Evolutionary conservation across 2,329 filamentous ascomycete genomes (phyloP), one percentile per base, ranked within the genome.

Genomic region (Cladosporium velox): DNA sequence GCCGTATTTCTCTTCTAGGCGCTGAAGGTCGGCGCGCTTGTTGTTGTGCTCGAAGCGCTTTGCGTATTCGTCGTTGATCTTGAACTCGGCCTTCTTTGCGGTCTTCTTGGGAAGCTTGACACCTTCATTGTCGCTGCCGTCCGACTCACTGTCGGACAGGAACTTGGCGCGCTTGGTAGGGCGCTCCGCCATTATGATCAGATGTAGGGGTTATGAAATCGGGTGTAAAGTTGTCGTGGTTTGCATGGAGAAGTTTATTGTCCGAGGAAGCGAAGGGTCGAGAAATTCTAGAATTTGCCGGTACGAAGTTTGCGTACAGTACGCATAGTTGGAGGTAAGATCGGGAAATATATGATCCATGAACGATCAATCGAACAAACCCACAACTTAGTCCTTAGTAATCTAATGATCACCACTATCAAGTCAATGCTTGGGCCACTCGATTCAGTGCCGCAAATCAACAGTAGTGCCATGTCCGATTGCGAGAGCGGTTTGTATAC

Each of bases 11-110:
- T 97, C 91, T 79, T 98, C 93, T 76, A 98, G 78, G 75, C 86
- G 85, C 18, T 93, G 89, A 69, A 88, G 82, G 77, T 99, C 95
- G 76, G 96, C 93, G 66, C 94, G 87, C 82, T 97, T 97, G 83
- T 98, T 97, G 81, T 99, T 99, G 81, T 98, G 86, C 78, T 99
- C 95, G 73, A 97, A 98, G 49, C 92, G 86, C 71, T 87, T 88
- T 52, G 95, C 95, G 78, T 90, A 99, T 62, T 96, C 92, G 77
- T 93, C 84, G 79, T 99, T 98, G 79, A 99, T 89, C 77, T 91
- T 93, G 77, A 98, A 73, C 61, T 68, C 67, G 18, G 38, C 28
- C 32, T 64, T 61, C 21, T 67, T 67, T 4, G 47, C 38, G 32
- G 54, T 62, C 24, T 63, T 67, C n/a, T 68, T 52, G 30, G 67